Evolutionary conservation across 345 rosid species (phyloP).

Genomic region (Syzygium jambos): DNA sequence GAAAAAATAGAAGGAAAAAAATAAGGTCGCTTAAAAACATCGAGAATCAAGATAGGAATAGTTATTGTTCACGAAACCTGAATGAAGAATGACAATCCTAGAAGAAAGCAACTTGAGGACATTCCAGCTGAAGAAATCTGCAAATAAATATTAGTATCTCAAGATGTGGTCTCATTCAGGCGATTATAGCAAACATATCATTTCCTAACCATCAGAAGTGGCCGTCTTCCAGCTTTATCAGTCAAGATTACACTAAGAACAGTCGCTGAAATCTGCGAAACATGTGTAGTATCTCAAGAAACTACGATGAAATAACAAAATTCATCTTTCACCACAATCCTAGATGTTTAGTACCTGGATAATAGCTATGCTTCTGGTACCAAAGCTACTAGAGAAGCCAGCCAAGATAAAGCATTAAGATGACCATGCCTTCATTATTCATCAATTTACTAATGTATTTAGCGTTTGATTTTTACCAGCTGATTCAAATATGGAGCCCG

Average conservation of each 20-base stretch:
- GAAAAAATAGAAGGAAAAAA: not conserved
- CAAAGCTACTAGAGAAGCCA: conserved; percentile 6
- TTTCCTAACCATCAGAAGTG: conserved; percentile 14
- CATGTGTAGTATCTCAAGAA: not conserved
- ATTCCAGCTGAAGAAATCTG: conserved; percentile 13
- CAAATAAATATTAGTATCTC: not conserved
- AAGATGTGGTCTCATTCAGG: not conserved
- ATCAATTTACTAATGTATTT: not conserved
- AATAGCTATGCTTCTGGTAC: conserved; percentile 6
- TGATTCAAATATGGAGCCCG: conserved; percentile 35
- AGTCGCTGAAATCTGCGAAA: conserved; percentile 5
- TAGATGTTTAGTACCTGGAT: not conserved
- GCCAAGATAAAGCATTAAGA: not conserved
- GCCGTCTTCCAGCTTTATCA: conserved; percentile 21
- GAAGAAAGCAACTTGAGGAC: conserved; percentile 4
- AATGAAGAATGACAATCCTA: conserved; percentile 11
- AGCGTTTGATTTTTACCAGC: conserved; percentile 12
- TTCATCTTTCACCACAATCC: not conserved
- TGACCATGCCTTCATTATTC: not conserved
- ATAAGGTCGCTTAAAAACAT: not conserved
- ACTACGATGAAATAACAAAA: not conserved
- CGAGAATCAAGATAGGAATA: not conserved
- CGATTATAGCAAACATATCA: not conserved
- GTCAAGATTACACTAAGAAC: not conserved
- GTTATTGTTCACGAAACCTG: conserved; percentile 3